These are phyloP conservation scores for Theileria equi DNA, from an alignment of 169 alveolate genomes.

Conservation along the genomic window DNA sequence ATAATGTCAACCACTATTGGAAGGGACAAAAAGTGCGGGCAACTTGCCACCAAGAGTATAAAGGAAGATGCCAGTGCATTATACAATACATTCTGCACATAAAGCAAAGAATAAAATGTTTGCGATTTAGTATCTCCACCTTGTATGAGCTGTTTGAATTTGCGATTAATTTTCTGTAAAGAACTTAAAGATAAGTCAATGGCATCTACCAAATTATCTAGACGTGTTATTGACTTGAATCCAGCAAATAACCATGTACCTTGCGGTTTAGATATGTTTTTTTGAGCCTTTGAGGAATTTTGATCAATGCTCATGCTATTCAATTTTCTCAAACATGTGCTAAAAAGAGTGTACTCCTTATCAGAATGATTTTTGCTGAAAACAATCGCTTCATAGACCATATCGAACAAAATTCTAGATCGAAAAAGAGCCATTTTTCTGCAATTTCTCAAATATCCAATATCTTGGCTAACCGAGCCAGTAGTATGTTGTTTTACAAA, in stretches of 20 bases:
- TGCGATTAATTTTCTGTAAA: slow-evolving; percentile 6
- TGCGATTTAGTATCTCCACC: slow-evolving; percentile 1
- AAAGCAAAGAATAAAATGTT: neutral
- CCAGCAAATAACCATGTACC: slow-evolving; percentile 27
- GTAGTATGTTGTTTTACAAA: slow-evolving; percentile 1
- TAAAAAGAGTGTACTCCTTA: neutral
- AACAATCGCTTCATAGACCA: slow-evolving; percentile 1
- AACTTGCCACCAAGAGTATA: slow-evolving; percentile 11
- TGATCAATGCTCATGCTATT: neutral
- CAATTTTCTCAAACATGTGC: too few relatives aligned
- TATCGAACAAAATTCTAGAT: neutral
- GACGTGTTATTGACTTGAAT: neutral
- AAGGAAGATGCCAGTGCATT: slow-evolving; percentile 13
- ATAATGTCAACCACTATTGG: slow-evolving; percentile 2
- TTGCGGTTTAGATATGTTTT: neutral
- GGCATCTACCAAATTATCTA: neutral
- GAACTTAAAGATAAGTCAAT: neutral
- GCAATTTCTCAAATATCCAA: neutral
- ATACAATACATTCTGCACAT: slow-evolving; percentile 6
- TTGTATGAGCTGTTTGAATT: slow-evolving; percentile 11
- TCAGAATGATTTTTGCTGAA: neutral
- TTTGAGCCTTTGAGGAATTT: neutral
- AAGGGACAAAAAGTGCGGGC: slow-evolving; percentile 23
- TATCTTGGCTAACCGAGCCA: slow-evolving; percentile 5
- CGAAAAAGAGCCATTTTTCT: slow-evolving; percentile 1